These are phyloP conservation scores for Zymoseptoria crescenta DNA, from an alignment of 2,329 filamentous ascomycete species.

Conservation along the genomic window DNA sequence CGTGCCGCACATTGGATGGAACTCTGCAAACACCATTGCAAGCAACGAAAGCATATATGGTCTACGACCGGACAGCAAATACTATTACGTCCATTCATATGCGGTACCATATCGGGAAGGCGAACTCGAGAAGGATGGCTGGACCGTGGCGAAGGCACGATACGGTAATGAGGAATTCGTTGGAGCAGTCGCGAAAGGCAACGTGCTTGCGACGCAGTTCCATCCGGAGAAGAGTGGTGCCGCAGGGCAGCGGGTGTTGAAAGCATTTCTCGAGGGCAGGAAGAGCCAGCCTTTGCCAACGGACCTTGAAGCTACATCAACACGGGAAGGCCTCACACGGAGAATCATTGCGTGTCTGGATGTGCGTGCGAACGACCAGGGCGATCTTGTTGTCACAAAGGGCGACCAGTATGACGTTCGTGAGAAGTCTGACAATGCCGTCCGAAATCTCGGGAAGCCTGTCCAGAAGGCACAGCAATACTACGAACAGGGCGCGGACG, in stretches of 20 bases:
- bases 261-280: constrained; percentile 74
- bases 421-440: constrained; percentile 64
- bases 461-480: constrained; percentile 90
- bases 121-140: constrained; percentile 70
- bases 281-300: constrained; percentile 48
- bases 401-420: constrained; percentile 98
- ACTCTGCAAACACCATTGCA: constrained; percentile 63
- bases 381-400: constrained; percentile 95
- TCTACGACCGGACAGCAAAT: constrained; percentile 74
- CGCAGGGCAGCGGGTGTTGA: constrained; percentile 74
- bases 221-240: constrained; percentile 95
- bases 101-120: constrained; percentile 68
- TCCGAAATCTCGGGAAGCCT: constrained; percentile 92
- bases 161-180: constrained; percentile 89
- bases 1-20: constrained; percentile 99
- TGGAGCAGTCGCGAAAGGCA: constrained; percentile 77
- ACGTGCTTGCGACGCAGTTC: constrained; percentile 88
- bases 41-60: constrained; percentile 61
- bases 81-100: constrained; percentile 98
- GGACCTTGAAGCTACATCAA: constrained; percentile 22
- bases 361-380: constrained; percentile 86
- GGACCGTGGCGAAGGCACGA: constrained; percentile 81
- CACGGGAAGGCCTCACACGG: constrained; percentile 69
- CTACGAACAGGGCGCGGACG: constrained; percentile 94
- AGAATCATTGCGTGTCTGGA: constrained; percentile 94